These are phyloP conservation scores for Austroboletus rostrupii DNA, from an alignment of 1,284 basidiomycete genomes.

Conservation along the genomic window DNA sequence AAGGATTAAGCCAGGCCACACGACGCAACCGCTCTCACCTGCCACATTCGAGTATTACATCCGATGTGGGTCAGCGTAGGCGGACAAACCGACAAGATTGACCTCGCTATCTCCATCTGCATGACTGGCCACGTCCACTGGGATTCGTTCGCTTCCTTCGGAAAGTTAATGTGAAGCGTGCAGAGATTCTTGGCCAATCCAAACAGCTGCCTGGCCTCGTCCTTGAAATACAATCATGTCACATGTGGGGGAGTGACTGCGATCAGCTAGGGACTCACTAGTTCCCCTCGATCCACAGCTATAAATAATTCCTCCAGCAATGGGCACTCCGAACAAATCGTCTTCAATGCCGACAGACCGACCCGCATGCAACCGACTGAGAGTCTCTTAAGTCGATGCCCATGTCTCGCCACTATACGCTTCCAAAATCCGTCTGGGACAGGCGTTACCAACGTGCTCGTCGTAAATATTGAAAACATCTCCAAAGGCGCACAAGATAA, in stretches of 20 bases:
- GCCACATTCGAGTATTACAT: constrained; percentile 49
- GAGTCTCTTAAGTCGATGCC: constrained; percentile 48
- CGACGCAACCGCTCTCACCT: constrained; percentile 34
- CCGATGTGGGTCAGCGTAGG: constrained; percentile 45
- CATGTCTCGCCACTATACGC: constrained; percentile 47
- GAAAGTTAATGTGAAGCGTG: constrained; percentile 32
- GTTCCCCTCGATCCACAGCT: constrained; percentile 41
- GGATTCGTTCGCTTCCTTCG: constrained; percentile 10
- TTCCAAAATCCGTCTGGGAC: constrained; percentile 48
- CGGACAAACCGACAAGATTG: constrained; percentile 40
- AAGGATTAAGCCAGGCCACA: background rate
- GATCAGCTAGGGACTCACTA: constrained; percentile 38
- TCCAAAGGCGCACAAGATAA: constrained; percentile 49
- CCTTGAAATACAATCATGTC: constrained; percentile 32
- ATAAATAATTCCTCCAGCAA: constrained; percentile 60
- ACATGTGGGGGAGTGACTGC: background rate
- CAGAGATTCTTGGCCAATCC: constrained; percentile 30
- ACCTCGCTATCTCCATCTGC: constrained; percentile 33
- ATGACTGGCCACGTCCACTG: constrained; percentile 23
- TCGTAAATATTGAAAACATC: constrained; percentile 59
- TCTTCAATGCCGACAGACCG: constrained; percentile 43
- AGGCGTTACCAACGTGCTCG: constrained; percentile 35
- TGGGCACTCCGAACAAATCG: constrained; percentile 51
- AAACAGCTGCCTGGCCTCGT: constrained; percentile 34
- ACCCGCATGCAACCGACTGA: constrained; percentile 63